Evolutionary conservation across 345 rosid species (phyloP).

Genomic region (Eucalyptus erythrocorys): DNA sequence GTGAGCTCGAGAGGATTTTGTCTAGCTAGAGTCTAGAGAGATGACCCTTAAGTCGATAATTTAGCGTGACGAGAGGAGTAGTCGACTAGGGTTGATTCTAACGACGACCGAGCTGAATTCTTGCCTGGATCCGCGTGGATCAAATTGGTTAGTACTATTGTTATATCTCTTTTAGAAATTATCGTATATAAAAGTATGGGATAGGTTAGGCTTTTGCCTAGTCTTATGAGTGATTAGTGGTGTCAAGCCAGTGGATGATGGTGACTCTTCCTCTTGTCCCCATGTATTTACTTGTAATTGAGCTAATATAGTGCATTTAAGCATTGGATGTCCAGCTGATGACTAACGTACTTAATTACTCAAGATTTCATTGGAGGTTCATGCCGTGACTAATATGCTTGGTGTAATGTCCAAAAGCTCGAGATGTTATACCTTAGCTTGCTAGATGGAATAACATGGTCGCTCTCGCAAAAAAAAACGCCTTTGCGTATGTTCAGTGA

Average conservation of each 20-base stretch:
- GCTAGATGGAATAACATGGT: not conserved
- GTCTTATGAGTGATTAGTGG: not conserved
- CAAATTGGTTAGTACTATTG: not conserved
- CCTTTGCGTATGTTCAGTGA: not conserved
- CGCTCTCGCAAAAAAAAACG: not conserved
- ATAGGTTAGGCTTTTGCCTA: not conserved
- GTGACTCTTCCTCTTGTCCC: not conserved
- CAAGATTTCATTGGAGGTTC: not conserved
- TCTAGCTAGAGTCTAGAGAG: not conserved
- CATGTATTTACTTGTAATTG: not conserved
- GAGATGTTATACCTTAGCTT: not conserved
- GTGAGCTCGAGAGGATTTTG: slow-evolving; percentile 24
- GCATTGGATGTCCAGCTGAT: not conserved
- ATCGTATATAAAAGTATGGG: not conserved
- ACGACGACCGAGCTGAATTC: not conserved
- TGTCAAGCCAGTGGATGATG: not conserved
- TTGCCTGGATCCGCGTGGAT: not conserved
- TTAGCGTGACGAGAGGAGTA: not conserved
- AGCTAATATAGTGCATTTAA: not conserved
- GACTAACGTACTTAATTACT: not conserved
- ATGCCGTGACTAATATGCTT: not conserved
- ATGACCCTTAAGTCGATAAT: not conserved
- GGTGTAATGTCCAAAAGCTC: not conserved
- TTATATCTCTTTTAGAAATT: not conserved
- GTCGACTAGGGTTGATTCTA: not conserved